Evolutionary conservation across 768 basidiomycete genomes (phyloP).

Genomic region (Rhizopogon rudus): DNA sequence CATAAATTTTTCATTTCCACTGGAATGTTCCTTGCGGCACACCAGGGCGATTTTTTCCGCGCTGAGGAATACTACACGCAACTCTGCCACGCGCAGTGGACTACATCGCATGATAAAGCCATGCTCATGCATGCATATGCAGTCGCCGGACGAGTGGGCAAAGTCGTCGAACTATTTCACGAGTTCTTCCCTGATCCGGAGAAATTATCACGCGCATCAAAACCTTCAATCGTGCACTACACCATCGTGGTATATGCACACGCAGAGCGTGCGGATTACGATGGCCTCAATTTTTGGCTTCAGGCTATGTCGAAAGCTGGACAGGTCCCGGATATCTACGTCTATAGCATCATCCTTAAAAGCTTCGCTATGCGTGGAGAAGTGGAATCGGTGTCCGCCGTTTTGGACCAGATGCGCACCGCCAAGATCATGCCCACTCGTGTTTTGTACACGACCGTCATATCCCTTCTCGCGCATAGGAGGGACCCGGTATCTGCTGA

Average conservation of each 20-base stretch:
- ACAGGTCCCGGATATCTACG: slow-evolving; percentile 45
- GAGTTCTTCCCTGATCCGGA: slow-evolving; percentile 43
- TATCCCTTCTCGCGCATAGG: slow-evolving; percentile 59
- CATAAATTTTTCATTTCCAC: slow-evolving; percentile 28
- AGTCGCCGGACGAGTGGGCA: slow-evolving; percentile 33
- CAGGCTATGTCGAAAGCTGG: slow-evolving; percentile 43
- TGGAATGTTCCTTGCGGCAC: slow-evolving; percentile 50
- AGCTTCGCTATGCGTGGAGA: slow-evolving; percentile 52
- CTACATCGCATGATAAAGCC: slow-evolving; percentile 27
- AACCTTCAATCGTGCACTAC: slow-evolving; percentile 48
- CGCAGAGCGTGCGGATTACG: slow-evolving; percentile 39
- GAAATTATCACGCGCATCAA: slow-evolving; percentile 23
- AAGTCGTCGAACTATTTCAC: slow-evolving; percentile 47
- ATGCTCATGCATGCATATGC: slow-evolving; percentile 56
- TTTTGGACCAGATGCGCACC: slow-evolving; percentile 60
- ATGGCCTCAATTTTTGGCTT: slow-evolving; percentile 52
- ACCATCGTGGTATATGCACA: slow-evolving; percentile 53
- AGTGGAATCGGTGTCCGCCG: slow-evolving; percentile 39
- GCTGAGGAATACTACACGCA: slow-evolving; percentile 40
- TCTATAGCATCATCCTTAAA: slow-evolving; percentile 59
- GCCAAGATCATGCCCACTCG: slow-evolving; percentile 41
- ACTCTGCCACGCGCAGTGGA: slow-evolving; percentile 27
- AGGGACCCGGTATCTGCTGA: slow-evolving; percentile 64
- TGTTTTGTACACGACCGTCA: slow-evolving; percentile 60
- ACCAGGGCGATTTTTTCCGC: slow-evolving; percentile 42